Conservation (phyloP, 352 stramenopile genomes). For the Blastocystis sp. region DNA sequence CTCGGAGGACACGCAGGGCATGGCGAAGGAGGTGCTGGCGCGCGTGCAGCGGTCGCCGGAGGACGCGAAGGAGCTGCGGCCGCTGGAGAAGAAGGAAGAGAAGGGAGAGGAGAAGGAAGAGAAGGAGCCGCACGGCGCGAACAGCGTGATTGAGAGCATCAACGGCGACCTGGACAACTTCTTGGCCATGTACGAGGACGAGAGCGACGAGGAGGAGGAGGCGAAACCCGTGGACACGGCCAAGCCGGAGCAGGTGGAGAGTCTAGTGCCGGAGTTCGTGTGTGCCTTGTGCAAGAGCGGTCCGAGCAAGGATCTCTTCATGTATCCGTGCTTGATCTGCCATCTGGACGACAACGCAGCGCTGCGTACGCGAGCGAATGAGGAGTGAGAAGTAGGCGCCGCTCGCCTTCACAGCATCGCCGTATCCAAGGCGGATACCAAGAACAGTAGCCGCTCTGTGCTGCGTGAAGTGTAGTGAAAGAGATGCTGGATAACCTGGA, state of each 20-base stretch:
- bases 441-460: neutral
- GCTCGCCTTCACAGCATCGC: neutral
- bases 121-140: neutral
- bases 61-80: neutral
- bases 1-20: neutral
- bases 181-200: slow-evolving; percentile 13
- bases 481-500: neutral
- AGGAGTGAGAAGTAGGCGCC: neutral
- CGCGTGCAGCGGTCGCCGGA: neutral
- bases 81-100: neutral
- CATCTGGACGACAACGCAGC: slow-evolving; percentile 13
- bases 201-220: neutral
- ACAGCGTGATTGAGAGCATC: neutral
- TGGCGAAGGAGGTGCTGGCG: neutral
- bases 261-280: neutral
- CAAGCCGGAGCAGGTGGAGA: neutral
- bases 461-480: neutral
- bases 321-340: slow-evolving; percentile 37
- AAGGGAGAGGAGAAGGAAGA: neutral
- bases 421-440: neutral
- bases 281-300: slow-evolving; percentile 9
- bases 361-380: neutral
- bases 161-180: slow-evolving; percentile 13
- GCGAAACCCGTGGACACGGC: neutral
- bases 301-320: slow-evolving; percentile 3